Evolutionary conservation across 495 filamentous ascomycete genomes (phyloP).

Genomic region (Penicillium herquei): DNA sequence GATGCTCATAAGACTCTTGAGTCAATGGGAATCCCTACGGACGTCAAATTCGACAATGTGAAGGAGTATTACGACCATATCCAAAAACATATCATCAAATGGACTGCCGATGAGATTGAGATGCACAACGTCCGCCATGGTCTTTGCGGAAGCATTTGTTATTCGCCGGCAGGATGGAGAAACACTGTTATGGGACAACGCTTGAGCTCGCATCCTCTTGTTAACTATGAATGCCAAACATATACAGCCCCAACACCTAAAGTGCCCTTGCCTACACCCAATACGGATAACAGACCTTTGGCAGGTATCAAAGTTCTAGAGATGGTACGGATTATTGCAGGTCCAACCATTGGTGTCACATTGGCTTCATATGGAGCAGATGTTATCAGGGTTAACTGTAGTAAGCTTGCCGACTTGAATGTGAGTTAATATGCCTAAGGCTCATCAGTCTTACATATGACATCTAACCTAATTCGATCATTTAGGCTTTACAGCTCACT

Average conservation of each 20-base stretch:
- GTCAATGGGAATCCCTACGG: slow-evolving; percentile 18
- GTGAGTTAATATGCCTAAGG: slow-evolving; percentile 9
- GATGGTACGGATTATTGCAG: slow-evolving; percentile 60
- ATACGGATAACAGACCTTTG: slow-evolving; percentile 38
- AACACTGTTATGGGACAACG: slow-evolving; percentile 28
- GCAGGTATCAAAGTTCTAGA: slow-evolving; percentile 61
- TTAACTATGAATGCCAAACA: slow-evolving; percentile 22
- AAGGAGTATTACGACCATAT: slow-evolving; percentile 22
- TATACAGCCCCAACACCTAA: slow-evolving; percentile 22
- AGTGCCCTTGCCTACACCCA: slow-evolving; percentile 3
- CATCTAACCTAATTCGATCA: not conserved
- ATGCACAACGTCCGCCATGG: slow-evolving; percentile 23
- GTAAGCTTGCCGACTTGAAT: slow-evolving; percentile 48
- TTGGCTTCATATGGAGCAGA: slow-evolving; percentile 59
- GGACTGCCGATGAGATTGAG: slow-evolving; percentile 25
- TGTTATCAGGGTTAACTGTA: slow-evolving; percentile 60
- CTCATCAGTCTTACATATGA: slow-evolving; percentile 33
- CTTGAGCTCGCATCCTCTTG: slow-evolving; percentile 20
- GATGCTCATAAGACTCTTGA: slow-evolving; percentile 12
- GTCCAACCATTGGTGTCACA: slow-evolving; percentile 50
- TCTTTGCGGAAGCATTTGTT: slow-evolving; percentile 29
- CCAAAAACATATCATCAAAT: slow-evolving; percentile 14
- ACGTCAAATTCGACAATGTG: not conserved
- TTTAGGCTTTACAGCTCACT: slow-evolving; percentile 8
- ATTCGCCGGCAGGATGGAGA: slow-evolving; percentile 19